Base-by-base conservation (phyloP, 306 rosid species). In the Psophocarpus tetragonolobus region DNA sequence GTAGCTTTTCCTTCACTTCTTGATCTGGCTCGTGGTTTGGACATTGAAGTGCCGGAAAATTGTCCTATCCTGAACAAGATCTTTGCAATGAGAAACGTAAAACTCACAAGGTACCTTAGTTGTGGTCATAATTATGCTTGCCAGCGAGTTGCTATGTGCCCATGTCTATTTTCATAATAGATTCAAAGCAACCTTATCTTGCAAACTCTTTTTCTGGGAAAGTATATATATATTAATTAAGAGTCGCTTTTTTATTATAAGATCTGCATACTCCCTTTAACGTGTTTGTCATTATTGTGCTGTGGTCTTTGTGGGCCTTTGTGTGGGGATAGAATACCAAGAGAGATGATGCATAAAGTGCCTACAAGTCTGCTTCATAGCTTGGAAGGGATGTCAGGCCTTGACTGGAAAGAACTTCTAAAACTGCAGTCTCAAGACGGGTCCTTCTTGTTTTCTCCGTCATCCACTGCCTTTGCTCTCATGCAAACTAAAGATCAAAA, bases 381-480 rank as follows among this genome's bases (percentile, higher is more conserved):
- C 88, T 87, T 96, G 89, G 99, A 96, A 68, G 99, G 99, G 3
- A 88, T 96, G 99, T 78, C 87, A 38, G 89, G 80, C 17, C 63
- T 96, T 61, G 89, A 96, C 39, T 96, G 99, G 99, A 87, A 84
- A 78, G 78, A 87, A 80, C 96, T 96, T 93, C 87, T 91, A 3
- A 92, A 92, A 80, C 53, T 92, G 77, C 99, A 96, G 80, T 87
- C 87, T 68, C 77, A 71, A 85, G 94, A 96, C 80, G 98, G 99
- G 27, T 96, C 99, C 11, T 92, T 96, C 87, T 80, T 96, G 84
- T 88, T 83, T 68, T 96, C 99, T 58, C 99, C 99, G 6, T 88
- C 99, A 11, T 88, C 99, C 82, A 96, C 99, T 29, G 98, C 99
- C 82, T 96, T 81, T 42, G 99, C 97, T 4, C 84, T 90, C 83